Conservation (phyloP, 2,329 filamentous ascomycete species). For the Diaporthe australafricana region DNA sequence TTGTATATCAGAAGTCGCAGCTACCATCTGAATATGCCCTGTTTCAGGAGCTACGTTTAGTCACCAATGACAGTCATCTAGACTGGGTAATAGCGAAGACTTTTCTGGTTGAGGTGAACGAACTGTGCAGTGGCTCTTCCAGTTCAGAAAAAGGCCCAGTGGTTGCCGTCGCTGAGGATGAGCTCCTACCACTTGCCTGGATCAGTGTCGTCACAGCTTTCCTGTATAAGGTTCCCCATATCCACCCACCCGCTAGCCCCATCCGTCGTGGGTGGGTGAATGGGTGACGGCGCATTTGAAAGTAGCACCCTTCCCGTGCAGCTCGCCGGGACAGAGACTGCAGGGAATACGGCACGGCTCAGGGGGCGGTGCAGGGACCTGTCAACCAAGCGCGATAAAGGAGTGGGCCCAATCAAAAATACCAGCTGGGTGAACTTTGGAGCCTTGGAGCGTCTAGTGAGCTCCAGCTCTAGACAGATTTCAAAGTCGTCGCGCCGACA, state of each 20-base stretch:
- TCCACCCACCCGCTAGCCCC: slow-evolving; percentile 13
- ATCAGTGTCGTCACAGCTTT: slow-evolving; percentile 20
- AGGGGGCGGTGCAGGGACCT: slow-evolving; percentile 29
- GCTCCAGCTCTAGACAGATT: slow-evolving; percentile 33
- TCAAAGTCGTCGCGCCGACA: slow-evolving; percentile 30
- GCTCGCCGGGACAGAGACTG: not conserved
- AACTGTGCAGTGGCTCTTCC: not conserved
- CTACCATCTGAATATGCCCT: no score
- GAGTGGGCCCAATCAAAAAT: slow-evolving; percentile 31
- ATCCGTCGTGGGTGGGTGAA: not conserved
- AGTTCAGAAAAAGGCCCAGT: not conserved
- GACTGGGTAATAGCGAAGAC: no score
- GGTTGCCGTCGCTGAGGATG: slow-evolving; percentile 25
- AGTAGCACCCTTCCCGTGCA: not conserved
- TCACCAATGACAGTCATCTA: no score
- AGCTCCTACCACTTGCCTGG: not conserved
- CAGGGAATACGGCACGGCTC: slow-evolving; percentile 9
- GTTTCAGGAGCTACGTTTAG: no score
- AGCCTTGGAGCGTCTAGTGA: slow-evolving; percentile 18
- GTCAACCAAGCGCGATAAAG: slow-evolving; percentile 9
- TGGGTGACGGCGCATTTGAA: not conserved
- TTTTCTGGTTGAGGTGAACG: not conserved
- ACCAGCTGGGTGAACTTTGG: slow-evolving; percentile 6
- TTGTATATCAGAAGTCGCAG: no score
- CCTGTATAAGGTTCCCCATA: not conserved